These are phyloP conservation scores for Rosa chinensis DNA, from an alignment of 306 rosid species.

Conservation along the genomic window DNA sequence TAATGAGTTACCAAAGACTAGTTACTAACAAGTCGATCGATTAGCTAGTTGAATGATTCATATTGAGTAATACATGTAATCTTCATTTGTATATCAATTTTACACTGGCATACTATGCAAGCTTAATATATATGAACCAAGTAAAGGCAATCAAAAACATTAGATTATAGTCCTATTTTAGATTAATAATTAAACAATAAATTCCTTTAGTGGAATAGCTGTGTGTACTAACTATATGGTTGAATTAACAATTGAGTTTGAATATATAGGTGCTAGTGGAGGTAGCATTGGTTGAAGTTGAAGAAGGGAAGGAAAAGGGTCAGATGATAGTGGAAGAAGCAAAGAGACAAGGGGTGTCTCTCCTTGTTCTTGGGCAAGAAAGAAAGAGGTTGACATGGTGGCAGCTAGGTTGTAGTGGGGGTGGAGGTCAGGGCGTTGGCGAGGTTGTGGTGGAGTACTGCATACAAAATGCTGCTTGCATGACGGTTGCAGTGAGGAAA, in stretches of 20 bases:
- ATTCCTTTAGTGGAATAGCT: no score
- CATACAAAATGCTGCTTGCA: constrained; percentile 74
- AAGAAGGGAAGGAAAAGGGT: constrained; percentile 71
- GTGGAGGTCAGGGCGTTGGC: constrained; percentile 10
- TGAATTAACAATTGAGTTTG: not conserved
- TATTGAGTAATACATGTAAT: no score
- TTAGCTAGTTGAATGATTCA: no score
- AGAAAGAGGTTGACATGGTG: constrained; percentile 51
- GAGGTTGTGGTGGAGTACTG: constrained; percentile 59
- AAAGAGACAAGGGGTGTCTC: constrained; percentile 56
- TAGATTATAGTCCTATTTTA: no score
- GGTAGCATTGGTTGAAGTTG: constrained; percentile 49
- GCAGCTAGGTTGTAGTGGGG: constrained; percentile 27
- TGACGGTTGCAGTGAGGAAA: constrained; percentile 86
- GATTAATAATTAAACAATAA: no score
- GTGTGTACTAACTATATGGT: not conserved
- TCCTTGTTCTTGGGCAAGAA: constrained; percentile 74
- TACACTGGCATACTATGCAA: no score
- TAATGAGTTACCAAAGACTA: no score
- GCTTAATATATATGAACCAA: no score
- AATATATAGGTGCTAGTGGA: constrained; percentile 16
- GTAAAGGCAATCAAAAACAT: no score
- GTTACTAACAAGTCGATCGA: no score
- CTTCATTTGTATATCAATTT: no score
- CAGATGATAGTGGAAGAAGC: constrained; percentile 67